Base-by-base conservation (phyloP, 2,329 filamentous ascomycete genomes). In the Aspergillus tamarii region DNA sequence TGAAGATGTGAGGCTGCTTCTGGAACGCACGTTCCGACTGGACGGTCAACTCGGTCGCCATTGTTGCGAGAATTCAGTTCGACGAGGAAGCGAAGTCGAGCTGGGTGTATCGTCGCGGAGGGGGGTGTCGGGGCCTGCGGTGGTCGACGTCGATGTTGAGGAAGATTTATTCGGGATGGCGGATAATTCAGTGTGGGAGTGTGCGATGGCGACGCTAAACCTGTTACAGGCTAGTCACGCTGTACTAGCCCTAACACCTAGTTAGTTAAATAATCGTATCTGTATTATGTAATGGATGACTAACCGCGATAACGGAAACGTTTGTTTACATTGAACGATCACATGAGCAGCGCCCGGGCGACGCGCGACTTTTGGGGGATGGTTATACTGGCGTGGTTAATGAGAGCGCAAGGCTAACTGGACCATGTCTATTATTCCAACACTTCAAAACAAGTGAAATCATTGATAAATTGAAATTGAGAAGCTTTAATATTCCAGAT, bases 1-100 rank as follows among this genome's bases (percentile, higher is more conserved):
- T 89, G 92, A 98, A 99, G 89, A 99, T 97, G 86, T 99, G 95
- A 84, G 95, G 95, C 89, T 99, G 94, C 91, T 99, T 99, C 87
- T 98, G 95, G 92, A 92, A 99, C 89, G 95, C 95, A 88, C 95
- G 94, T 91, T 99, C 95, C 83, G 93, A 96, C 91, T 99, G 95
- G 85, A 99, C 95, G 84, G 93, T 96, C 87, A 97, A 89, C 88
- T 97, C 93, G 89, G 93, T 97, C 83, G 93, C 93, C 93, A 96
- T 97, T 84, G 82, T 89, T 87, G 84, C 85, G 84, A 80, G 76
- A 80, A 79, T 81, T 82, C 81, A 82, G 75, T 75, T 74, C 76
- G 77, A 80, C 77, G 73, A 71, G 76, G 77, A 73, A 75, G 72
- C 72, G 72, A 69, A 73, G 74, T 78, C 76, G 73, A 76, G 71